Base-by-base conservation (phyloP, 2,329 filamentous ascomycete species). In the Calonectria hongkongensis region DNA sequence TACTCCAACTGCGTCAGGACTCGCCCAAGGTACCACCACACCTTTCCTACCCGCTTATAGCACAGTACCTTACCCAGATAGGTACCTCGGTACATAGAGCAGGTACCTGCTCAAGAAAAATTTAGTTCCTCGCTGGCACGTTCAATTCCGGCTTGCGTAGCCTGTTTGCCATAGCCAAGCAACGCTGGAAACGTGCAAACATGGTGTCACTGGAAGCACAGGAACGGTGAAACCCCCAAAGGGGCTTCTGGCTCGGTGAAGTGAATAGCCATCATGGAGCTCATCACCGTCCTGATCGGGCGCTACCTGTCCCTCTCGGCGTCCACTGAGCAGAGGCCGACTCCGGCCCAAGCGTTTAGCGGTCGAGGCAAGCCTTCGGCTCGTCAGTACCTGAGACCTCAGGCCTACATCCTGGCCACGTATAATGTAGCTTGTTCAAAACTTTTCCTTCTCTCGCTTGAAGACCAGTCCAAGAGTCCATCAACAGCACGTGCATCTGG, bases 321-420 rank as follows among this genome's bases (percentile, higher is more conserved):
- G n/a, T 28, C 54, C 54, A 36, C 10, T 41, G 54, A 27, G 33
- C 54, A 60, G 54, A 60, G n/a, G 58, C 68, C 50, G 27, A 51
- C 50, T 36, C 50, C 27, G 58, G 67, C 67, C 48, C 68, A 62
- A 62, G 51, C 50, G 62, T 72, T 62, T 69, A 41, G 67, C 56
- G 67, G 67, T 69, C 30, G 56, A 69, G 41, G 4, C 15, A 13
- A 41, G 54, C 33, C 39, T 13, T 21, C 41, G 54, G 25, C 54
- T 60, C 62, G 48, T 78, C 73, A 70, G 74, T 79, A 81, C 82
- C 81, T 83, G 79, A 84, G 77, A 82, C 78, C 80, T 83, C 81
- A 83, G 82, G 82, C 82, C 75, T 71, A 74, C 78, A 81, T 68
- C 66, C 54, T 58, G 62, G 66, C 75, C 73, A 75, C 56, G 74